phyloP scores from a whole-genome alignment of 2,329 filamentous ascomycete species.

The Phoma sp. region DNA sequence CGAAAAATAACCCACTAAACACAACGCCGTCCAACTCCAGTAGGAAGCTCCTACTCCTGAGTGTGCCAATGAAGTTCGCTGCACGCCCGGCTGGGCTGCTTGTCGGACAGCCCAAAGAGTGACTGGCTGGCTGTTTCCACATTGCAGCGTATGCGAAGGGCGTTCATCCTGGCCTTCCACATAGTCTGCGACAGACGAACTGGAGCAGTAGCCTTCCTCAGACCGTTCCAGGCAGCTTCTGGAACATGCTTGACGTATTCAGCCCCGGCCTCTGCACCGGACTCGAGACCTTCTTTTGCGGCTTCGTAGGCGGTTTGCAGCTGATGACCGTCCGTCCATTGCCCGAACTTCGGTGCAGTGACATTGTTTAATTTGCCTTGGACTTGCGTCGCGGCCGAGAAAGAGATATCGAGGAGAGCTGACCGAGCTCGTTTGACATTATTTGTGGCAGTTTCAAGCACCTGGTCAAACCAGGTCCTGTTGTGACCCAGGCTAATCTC shows the following conservation, averaged over 20 bases:
- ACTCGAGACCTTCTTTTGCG: conserved; percentile 19
- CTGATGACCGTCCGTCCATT: conserved; percentile 5
- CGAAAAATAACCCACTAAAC: neutral
- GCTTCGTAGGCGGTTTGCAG: conserved; percentile 3
- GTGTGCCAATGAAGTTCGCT: neutral
- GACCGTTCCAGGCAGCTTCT: conserved; percentile 28
- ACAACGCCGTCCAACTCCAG: neutral
- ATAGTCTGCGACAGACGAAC: conserved; percentile 36
- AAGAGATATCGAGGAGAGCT: conserved; percentile 30
- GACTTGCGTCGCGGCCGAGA: conserved; percentile 20
- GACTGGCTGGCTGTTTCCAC: conserved; percentile 30
- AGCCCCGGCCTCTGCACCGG: conserved; percentile 6
- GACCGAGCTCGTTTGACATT: conserved; percentile 29
- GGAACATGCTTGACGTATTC: conserved; percentile 24
- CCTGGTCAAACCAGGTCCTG: conserved; percentile 34
- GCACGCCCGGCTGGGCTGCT: conserved; percentile 34
- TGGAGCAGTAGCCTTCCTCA: conserved; percentile 34
- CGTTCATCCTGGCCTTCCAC: conserved; percentile 38
- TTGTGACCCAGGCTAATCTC: conserved; percentile 42
- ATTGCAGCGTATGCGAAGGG: conserved; percentile 36
- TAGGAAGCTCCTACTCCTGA: neutral
- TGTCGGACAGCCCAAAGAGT: conserved; percentile 14
- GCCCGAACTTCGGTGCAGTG: neutral
- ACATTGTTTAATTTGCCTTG: conserved; percentile 5
- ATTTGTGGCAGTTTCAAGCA: conserved; percentile 26